Conservation (phyloP, 495 filamentous ascomycete species). For the Aspergillus ostianus region DNA sequence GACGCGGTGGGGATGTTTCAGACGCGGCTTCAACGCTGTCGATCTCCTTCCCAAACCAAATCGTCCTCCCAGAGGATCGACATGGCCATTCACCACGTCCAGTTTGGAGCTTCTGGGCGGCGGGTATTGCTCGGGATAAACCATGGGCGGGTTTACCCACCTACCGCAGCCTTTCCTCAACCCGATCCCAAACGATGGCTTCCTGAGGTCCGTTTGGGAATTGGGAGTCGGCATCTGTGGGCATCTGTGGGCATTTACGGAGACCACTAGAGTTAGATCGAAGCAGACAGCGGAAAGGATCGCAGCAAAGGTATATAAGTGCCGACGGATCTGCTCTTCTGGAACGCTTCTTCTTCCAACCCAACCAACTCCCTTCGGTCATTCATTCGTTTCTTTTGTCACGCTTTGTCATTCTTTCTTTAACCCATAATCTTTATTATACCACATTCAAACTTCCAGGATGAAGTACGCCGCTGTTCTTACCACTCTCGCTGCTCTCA, state of each 20-base stretch:
- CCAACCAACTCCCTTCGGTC: background rate
- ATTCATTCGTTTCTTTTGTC: conserved; percentile 11
- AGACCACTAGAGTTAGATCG: background rate
- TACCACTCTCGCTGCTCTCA: conserved; percentile 14
- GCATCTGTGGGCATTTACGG: background rate
- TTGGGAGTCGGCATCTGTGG: background rate
- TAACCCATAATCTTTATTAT: background rate
- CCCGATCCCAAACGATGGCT: background rate
- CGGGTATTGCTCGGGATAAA: background rate
- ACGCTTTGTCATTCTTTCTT: conserved; percentile 11
- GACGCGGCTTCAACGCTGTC: background rate
- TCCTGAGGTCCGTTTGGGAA: background rate
- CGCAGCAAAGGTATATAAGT: background rate
- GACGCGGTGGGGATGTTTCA: background rate
- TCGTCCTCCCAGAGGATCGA: background rate
- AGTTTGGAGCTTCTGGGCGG: background rate
- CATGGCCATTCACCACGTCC: background rate
- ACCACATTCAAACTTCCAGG: background rate
- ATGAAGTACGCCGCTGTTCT: conserved; percentile 21
- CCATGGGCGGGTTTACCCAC: background rate
- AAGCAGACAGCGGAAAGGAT: no score
- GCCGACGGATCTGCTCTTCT: background rate
- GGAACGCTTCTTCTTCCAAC: background rate
- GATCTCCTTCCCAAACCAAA: background rate
- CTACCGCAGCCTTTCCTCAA: background rate